These are phyloP conservation scores for Candida dubliniensis DNA, from an alignment of 1,139 yeast genomes.

Conservation along the genomic window DNA sequence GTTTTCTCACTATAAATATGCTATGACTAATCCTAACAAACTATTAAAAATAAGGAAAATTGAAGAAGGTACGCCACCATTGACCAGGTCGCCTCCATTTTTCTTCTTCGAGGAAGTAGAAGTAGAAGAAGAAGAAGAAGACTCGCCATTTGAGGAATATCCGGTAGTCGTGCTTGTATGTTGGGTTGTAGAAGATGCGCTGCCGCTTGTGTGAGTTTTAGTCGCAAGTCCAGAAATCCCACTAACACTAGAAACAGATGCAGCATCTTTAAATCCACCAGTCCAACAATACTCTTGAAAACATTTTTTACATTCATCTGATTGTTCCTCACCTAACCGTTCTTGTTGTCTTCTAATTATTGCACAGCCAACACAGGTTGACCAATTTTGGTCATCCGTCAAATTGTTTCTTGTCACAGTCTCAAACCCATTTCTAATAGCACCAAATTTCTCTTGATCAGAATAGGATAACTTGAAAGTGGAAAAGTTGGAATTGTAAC, in stretches of 20 bases:
- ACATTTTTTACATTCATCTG: constrained; percentile 74
- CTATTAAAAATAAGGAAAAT: background rate
- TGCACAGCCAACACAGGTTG: constrained; percentile 58
- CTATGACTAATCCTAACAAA: background rate
- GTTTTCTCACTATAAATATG: background rate
- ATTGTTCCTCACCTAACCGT: constrained; percentile 59
- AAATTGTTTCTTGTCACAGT: constrained; percentile 34
- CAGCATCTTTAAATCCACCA: constrained; percentile 26
- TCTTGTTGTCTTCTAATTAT: constrained; percentile 80
- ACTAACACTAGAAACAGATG: constrained; percentile 15
- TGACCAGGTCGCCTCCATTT: constrained; percentile 30
- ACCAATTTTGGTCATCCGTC: constrained; percentile 37
- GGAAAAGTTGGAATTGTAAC: constrained; percentile 38
- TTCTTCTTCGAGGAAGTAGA: constrained; percentile 19
- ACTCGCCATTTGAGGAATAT: constrained; percentile 7
- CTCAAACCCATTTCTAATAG: constrained; percentile 44
- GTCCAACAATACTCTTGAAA: constrained; percentile 56
- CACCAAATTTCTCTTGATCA: constrained; percentile 29
- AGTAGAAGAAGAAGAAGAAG: background rate
- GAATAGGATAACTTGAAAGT: constrained; percentile 42
- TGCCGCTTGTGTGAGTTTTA: background rate
- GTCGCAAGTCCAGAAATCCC: constrained; percentile 10
- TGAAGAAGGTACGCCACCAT: background rate
- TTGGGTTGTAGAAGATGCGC: background rate
- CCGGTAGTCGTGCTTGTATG: background rate